Conservation (phyloP, 768 basidiomycete genomes). For the Erythrobasidium yunnanense region DNA sequence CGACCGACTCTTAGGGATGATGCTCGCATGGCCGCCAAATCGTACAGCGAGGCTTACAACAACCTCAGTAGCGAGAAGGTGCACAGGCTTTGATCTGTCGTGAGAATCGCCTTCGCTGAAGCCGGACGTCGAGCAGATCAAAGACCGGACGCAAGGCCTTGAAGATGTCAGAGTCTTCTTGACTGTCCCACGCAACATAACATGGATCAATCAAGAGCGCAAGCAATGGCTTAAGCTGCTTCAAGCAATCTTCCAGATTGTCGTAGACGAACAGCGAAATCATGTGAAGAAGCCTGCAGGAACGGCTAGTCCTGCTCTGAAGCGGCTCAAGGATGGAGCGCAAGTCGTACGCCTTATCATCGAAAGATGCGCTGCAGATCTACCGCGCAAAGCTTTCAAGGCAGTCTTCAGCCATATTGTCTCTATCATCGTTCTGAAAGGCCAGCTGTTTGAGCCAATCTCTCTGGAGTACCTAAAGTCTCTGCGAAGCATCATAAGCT, state of each 20-base stretch:
- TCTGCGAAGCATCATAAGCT: constrained; percentile 55
- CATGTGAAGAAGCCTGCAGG: constrained; percentile 45
- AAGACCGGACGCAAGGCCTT: constrained; percentile 19
- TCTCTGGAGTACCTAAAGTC: constrained; percentile 73
- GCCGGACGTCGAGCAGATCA: too few relatives aligned
- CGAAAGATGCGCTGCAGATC: constrained; percentile 51
- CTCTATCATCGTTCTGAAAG: constrained; percentile 50
- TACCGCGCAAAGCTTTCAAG: constrained; percentile 52
- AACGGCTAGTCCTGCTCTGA: constrained; percentile 46
- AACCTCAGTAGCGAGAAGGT: constrained; percentile 20
- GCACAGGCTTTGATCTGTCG: too few relatives aligned
- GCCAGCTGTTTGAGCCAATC: constrained; percentile 53
- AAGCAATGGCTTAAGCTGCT: constrained; percentile 45
- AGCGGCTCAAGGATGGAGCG: constrained; percentile 56
- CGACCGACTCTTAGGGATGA: too few relatives aligned
- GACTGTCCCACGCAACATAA: constrained; percentile 12
- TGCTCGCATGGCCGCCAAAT: constrained; percentile 12
- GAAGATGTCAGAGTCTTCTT: constrained; percentile 25
- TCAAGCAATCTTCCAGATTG: constrained; percentile 59
- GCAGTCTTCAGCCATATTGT: constrained; percentile 57
- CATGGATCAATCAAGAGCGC: constrained; percentile 18
- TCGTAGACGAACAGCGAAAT: constrained; percentile 54
- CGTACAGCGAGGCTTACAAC: neutral
- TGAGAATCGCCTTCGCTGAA: too few relatives aligned
- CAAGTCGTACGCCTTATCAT: constrained; percentile 61